Evolutionary conservation across 192 early-diverging fungal genomes (phyloP).

Genomic region (Backusella psychrophila): DNA sequence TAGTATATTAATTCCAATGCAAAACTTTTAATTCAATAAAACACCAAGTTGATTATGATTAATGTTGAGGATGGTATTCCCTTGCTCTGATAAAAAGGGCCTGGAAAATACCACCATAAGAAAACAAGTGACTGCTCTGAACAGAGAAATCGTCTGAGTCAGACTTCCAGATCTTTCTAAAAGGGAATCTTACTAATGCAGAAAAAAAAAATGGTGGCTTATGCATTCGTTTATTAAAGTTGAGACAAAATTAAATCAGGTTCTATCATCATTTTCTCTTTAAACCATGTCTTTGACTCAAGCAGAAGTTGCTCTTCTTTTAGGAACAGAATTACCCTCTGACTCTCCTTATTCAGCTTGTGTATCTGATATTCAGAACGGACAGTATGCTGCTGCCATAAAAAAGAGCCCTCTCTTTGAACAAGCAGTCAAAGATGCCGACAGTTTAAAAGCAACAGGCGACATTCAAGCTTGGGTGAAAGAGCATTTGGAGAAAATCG

Average conservation of each 20-base stretch:
- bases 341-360: background rate
- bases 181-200: conserved; percentile 1
- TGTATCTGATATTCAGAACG: background rate
- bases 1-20: background rate
- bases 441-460: background rate
- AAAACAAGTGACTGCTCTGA: background rate
- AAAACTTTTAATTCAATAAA: too few relatives aligned
- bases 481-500: background rate
- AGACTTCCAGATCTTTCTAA: conserved; percentile 2
- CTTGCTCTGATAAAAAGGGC: background rate
- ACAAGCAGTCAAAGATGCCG: background rate
- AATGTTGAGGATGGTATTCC: background rate
- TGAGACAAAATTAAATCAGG: background rate
- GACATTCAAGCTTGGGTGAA: conserved; percentile 6
- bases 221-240: background rate
- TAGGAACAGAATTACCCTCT: background rate
- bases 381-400: background rate
- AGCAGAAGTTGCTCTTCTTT: conserved; percentile 3
- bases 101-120: background rate
- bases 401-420: conserved; percentile 2
- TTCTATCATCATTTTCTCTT: background rate
- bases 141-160: background rate
- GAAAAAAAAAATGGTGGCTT: conserved; percentile 4
- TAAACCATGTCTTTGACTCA: background rate
- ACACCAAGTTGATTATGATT: background rate